Base-by-base conservation (phyloP, 148 eudicot species). In the Vaccinium corymbosum region DNA sequence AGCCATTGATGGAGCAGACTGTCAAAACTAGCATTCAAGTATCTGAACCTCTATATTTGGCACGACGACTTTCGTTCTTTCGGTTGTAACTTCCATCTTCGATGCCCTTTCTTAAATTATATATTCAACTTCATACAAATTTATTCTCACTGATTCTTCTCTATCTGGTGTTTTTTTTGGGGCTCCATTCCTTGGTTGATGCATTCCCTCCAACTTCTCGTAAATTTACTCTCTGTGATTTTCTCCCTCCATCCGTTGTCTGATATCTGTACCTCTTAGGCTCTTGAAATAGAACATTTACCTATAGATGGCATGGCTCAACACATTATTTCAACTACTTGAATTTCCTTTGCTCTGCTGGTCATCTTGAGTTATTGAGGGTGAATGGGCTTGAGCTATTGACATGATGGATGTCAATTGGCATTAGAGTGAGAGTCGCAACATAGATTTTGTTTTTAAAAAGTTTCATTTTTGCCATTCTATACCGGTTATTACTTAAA, bases 211-310 rank as follows among this genome's bases (percentile, higher is more conserved):
- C 25, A 46, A n/a, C 29, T 50, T 76, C 3, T 76, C 6, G 3
- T 22, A 49, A 10, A 4, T 77, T 50, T 52, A 52, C 53, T 27
- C 59, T 77, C n/a, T 16, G 4, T 1, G 25, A 77, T 25, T 49
- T 49, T 20, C 1, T 20, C 2, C 49, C 32, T 48, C 27, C 17
- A 48, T n/a, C 55, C 22, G 55, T 11, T 49, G 79, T 49, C 79
- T 49, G 55, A n/a, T 49, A 38, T 76, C 17, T 51, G 61, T 78
- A 6, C 80, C 80, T 78, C 80, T 25, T 51, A 51, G 80, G 42
- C 80, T 15, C 35, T 78, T 14, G 12, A 78, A 78, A 78, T 14
- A 29, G 25, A 13, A 7, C 38, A 51, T 51, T 52, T 78, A 20
- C 38, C 42, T 1, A 11, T 77, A 29, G 80, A 51, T 52, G 42